Evolutionary conservation across 2,329 filamentous ascomycete species (phyloP), one percentile per base, ranked within the genome.

Genomic region (Capronia coronata): DNA sequence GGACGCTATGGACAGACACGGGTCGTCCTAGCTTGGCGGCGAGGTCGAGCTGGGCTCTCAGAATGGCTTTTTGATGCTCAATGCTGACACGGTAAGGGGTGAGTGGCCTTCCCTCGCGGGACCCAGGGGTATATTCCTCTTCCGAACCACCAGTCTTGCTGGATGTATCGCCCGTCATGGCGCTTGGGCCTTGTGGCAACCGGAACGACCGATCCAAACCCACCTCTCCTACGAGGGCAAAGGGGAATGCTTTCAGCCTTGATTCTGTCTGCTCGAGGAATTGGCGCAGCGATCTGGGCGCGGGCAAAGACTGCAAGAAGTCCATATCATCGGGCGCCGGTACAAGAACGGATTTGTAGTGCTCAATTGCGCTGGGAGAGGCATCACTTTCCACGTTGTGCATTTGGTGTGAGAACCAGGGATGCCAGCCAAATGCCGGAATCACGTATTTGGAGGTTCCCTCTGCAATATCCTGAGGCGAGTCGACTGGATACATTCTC

Each of bases 371-470:
- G 2, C 65, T 61, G 13, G 43, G 46, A 3, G 58, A 60, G 23
- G 60, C 56, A 10, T 46, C 42, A 14, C 46, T 25, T 6, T 37
- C 3, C 3, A 37, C 1, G 56, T 73, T 68, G 57, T 74, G 72
- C 61, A 83, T 75, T 52, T 80, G 77, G 61, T 84, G 74, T 0
- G 80, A 78, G 62, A 83, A 83, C 80, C 80, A 84, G 0, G 80
- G 80, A 64, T 84, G 80, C 80, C 80, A 84, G 30, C 80, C 80
- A 62, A 83, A 84, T 43, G 76, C 78, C 0, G 80, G 80, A 0
- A 83, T 60, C 21, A 83, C 66, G 49, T 71, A 73, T 53, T 71
- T 68, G n/a, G 50, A 49, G 19, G 25, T 56, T n/a, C 43, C 46
- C 16, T 48, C 44, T 42, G 52, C 32, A 10, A 45, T 32, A 41